These are phyloP conservation scores for Paralagenidium karlingii DNA, from an alignment of 352 stramenopile genomes.

Conservation along the genomic window DNA sequence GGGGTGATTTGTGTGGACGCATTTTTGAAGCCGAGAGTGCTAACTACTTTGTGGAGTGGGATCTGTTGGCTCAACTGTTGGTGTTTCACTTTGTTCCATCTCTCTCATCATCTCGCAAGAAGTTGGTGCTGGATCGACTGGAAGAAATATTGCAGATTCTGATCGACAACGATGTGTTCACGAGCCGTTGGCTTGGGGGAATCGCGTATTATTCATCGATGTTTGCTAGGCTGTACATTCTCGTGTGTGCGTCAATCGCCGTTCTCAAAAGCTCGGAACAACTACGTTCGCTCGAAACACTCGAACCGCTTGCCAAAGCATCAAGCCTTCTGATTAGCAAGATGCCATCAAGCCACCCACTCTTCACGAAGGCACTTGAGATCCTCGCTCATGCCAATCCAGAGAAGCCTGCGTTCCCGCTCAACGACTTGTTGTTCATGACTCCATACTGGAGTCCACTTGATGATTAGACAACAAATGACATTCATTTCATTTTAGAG, in stretches of 20 bases:
- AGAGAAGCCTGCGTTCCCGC: neutral
- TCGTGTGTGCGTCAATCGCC: slow-evolving; percentile 25
- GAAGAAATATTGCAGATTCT: slow-evolving; percentile 12
- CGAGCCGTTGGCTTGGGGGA: slow-evolving; percentile 36
- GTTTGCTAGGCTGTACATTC: slow-evolving; percentile 36
- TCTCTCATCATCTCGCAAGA: slow-evolving; percentile 6
- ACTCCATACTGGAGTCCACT: slow-evolving; percentile 27
- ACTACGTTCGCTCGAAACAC: neutral
- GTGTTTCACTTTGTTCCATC: slow-evolving; percentile 18
- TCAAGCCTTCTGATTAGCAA: slow-evolving; percentile 4
- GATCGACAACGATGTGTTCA: slow-evolving; percentile 14
- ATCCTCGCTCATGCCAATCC: slow-evolving; percentile 7
- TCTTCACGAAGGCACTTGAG: slow-evolving; percentile 22
- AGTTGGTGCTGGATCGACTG: slow-evolving; percentile 16
- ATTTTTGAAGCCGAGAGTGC: slow-evolving; percentile 74
- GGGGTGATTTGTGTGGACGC: slow-evolving; percentile 38
- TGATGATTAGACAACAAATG: no score
- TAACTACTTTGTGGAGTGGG: slow-evolving; percentile 62
- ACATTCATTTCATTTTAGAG: no score
- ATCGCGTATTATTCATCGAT: slow-evolving; percentile 55
- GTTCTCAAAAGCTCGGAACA: slow-evolving; percentile 13
- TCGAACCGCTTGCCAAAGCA: neutral
- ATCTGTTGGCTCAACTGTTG: slow-evolving; percentile 47
- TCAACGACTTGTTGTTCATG: slow-evolving; percentile 26
- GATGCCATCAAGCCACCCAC: slow-evolving; percentile 17